Base-by-base conservation (phyloP, 768 basidiomycete species). In the Boletus barrowsii region DNA sequence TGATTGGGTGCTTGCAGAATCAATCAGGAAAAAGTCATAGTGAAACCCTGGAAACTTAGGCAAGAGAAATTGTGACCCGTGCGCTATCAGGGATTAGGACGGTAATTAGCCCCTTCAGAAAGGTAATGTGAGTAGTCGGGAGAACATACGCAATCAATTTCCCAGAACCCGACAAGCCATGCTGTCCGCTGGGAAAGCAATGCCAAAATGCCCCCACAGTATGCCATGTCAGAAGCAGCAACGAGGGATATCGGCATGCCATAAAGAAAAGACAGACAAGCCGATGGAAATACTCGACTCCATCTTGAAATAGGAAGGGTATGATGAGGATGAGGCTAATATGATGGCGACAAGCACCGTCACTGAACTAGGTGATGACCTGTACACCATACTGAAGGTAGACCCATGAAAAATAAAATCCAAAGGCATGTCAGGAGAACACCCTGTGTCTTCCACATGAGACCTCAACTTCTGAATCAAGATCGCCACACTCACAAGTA, bases 1-100 rank as follows among this genome's bases (percentile, higher is more conserved):
- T 97, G 94, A n/a, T 95, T 89, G 2, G 94, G 95, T 1, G 95
- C 95, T 64, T 90, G 89, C 2, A 88, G 88, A 47, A 90, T 89
- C 17, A 90, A 75, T 3, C 88, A 97, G 75, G 76, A 95, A 94
- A 69, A 95, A 94, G 64, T 95, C 93, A 57, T 82, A 87, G 62
- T 91, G 88, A 57, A 90, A 90, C 1, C 88, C 88, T 0, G 93
- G 87, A 4, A 93, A 93, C 61, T 96, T 96, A n/a, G 83, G 80
- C 8, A 98, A 76, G 1, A 95, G 93, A 61, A 92, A 97, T 49
- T 87, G 84, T 1, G 90, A 84, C 2, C 90, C 87, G 71, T 97
- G 94, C 0, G 94, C 93, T 76, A 97, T 97, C 33, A 98, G 68
- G 0, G 90, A 93, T 93, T 93, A 58, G 18, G 49, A 30, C 37